Conservation (phyloP, 2,329 filamentous ascomycete genomes). For the Paecilomyces variotii region DNA sequence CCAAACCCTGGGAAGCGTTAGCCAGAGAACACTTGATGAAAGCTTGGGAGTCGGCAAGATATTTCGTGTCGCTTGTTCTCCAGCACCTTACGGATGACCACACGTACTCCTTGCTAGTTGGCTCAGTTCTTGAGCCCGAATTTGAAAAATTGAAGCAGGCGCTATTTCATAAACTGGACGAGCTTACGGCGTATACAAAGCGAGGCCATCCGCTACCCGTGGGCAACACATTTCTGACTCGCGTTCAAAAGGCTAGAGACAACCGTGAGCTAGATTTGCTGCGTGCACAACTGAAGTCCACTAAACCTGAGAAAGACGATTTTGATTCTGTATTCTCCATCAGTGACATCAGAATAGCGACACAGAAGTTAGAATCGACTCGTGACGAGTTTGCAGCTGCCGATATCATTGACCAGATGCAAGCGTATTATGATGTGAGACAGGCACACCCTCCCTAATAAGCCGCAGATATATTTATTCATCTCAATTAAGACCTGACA, state of each 20-base stretch:
- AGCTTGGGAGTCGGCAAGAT: constrained; percentile 13
- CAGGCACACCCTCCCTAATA: constrained; percentile 10
- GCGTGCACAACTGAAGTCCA: neutral
- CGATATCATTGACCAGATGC: constrained; percentile 39
- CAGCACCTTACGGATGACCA: constrained; percentile 16
- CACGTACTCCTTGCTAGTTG: constrained; percentile 12
- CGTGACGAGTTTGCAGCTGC: constrained; percentile 29
- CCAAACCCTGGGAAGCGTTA: constrained; percentile 6
- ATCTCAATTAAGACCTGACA: neutral
- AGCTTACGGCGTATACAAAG: neutral
- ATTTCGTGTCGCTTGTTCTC: constrained; percentile 14
- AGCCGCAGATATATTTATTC: neutral
- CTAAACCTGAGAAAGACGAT: neutral
- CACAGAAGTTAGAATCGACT: neutral
- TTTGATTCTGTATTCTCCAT: neutral
- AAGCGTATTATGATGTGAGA: constrained; percentile 38
- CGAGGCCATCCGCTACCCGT: neutral
- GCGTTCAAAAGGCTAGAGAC: neutral
- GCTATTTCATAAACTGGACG: constrained; percentile 1
- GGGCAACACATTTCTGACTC: neutral
- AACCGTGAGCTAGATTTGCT: neutral
- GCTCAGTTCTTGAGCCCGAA: constrained; percentile 11
- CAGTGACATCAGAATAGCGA: neutral
- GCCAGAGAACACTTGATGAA: constrained; percentile 16
- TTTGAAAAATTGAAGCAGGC: constrained; percentile 13